Percentiles rank a stretch among this genome's conserved stretches.
These are phyloP conservation scores for Plasmodium ovale DNA, from an alignment of 169 alveolate genomes.

Conservation along the genomic window DNA sequence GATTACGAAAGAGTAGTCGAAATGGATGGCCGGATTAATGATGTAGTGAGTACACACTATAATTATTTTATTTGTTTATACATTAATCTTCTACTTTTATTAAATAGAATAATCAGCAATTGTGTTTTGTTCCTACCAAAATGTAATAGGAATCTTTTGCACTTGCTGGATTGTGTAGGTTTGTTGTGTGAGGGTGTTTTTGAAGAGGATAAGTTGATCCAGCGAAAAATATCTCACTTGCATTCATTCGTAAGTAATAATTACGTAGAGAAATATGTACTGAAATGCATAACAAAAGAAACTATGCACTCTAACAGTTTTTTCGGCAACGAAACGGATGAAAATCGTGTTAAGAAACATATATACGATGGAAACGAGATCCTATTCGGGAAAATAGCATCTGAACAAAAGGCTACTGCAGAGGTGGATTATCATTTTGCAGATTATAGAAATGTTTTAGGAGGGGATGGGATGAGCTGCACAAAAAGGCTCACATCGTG, in stretches of 20 bases:
- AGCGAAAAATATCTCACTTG: slow-evolving; percentile 20
- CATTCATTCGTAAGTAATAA: slow-evolving; percentile 1
- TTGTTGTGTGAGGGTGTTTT: slow-evolving; percentile 50
- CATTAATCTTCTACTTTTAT: slow-evolving; percentile 29
- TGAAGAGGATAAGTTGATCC: slow-evolving; percentile 15
- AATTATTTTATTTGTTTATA: slow-evolving; percentile 51
- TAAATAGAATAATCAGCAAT: slow-evolving; percentile 43
- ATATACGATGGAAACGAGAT: background rate
- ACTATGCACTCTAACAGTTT: background rate
- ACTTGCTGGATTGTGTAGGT: slow-evolving; percentile 43
- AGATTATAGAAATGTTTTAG: too few relatives aligned
- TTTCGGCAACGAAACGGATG: background rate
- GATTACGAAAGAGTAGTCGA: background rate
- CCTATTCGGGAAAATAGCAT: background rate
- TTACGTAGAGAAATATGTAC: slow-evolving; percentile 26
- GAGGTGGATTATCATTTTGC: too few relatives aligned
- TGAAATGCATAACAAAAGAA: slow-evolving; percentile 16
- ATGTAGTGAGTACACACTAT: background rate
- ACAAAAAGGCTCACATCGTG: too few relatives aligned
- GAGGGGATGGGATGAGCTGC: too few relatives aligned
- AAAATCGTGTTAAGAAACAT: background rate
- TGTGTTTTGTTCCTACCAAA: slow-evolving; percentile 19
- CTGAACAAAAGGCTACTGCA: background rate
- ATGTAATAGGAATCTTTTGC: slow-evolving; percentile 3
- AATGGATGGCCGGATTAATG: background rate